Percentiles rank a stretch among this genome's conserved stretches.
These are phyloP conservation scores for Auricularia sp. DNA, from an alignment of 768 basidiomycete genomes.

Conservation along the genomic window DNA sequence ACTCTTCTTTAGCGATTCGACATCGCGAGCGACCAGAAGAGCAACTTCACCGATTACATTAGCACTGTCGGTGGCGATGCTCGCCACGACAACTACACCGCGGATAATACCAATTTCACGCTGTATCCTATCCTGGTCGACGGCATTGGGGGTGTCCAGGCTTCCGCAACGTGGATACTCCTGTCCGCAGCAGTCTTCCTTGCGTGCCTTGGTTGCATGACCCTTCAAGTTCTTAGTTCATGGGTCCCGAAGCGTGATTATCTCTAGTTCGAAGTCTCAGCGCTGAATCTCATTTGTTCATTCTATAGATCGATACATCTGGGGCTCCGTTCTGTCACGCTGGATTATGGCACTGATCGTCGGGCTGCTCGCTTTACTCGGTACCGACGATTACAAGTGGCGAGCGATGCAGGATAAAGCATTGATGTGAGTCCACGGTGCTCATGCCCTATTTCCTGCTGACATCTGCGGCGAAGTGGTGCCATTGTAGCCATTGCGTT, in stretches of 20 bases:
- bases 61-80: not conserved
- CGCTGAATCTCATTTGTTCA: not conserved
- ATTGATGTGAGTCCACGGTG: too few species aligned
- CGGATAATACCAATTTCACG: not conserved
- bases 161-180: not conserved
- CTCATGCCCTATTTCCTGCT: too few species aligned
- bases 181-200: not conserved
- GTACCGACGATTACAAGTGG: too few species aligned
- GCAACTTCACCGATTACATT: not conserved
- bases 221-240: not conserved
- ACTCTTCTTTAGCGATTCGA: not conserved
- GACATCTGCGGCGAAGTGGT: too few species aligned
- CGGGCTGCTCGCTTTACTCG: not conserved
- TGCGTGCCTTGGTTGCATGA: not conserved
- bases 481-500: too few species aligned
- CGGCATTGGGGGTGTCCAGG: not conserved
- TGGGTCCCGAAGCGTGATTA: not conserved
- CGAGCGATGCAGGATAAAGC: too few species aligned
- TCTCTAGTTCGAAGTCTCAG: not conserved
- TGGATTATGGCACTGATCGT: not conserved
- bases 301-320: not conserved
- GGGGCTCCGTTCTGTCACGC: not conserved
- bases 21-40: not conserved
- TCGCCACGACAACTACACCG: not conserved
- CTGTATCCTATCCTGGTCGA: not conserved